phyloP scores from a whole-genome alignment of 2,329 filamentous ascomycete species.

The Alternaria sp. region DNA sequence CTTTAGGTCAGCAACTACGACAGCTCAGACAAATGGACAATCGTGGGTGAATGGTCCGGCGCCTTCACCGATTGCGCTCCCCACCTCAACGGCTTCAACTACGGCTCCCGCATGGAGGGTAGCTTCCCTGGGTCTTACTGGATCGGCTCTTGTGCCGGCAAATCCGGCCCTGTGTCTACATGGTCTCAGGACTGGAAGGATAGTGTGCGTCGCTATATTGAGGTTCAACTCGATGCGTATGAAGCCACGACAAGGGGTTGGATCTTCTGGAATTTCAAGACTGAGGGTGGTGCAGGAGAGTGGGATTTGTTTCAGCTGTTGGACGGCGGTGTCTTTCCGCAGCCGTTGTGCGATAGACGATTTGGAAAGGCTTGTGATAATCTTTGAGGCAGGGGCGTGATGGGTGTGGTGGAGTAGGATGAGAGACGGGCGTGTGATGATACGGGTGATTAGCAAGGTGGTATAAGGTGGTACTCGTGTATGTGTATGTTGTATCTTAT shows the following conservation, averaged over 20 bases:
- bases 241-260: constrained; percentile 61
- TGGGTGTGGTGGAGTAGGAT: background rate
- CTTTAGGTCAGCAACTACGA: constrained; percentile 51
- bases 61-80: constrained; percentile 68
- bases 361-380: constrained; percentile 41
- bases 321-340: constrained; percentile 61
- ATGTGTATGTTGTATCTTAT: background rate
- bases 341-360: constrained; percentile 37
- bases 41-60: constrained; percentile 73
- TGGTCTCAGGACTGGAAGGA: constrained; percentile 58
- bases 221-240: constrained; percentile 63
- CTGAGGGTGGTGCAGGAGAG: constrained; percentile 58
- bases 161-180: constrained; percentile 58
- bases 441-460: background rate
- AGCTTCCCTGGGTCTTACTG: constrained; percentile 57
- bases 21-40: constrained; percentile 67
- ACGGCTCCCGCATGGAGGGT: constrained; percentile 68
- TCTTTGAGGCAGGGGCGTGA: constrained; percentile 15
- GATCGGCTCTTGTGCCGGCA: constrained; percentile 63
- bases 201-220: constrained; percentile 60
- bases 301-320: constrained; percentile 62
- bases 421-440: background rate
- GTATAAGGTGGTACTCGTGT: background rate
- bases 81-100: constrained; percentile 53
- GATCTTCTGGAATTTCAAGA: constrained; percentile 69